Base-by-base conservation (phyloP, 805 yeast genomes). In the Torulaspora maleeae region DNA sequence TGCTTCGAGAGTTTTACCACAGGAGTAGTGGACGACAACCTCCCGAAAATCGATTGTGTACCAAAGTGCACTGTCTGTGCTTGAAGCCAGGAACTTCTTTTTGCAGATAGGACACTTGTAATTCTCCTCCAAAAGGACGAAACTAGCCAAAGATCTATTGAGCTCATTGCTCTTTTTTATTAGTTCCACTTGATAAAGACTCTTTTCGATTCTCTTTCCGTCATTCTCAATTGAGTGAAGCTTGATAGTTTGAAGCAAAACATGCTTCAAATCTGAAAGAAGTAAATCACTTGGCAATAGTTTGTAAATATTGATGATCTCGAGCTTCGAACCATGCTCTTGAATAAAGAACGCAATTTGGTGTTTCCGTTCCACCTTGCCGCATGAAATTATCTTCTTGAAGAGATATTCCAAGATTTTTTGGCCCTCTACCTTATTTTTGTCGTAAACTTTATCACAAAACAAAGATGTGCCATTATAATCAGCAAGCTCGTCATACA, bases 21-120 rank as follows among this genome's bases (percentile, higher is more conserved):
- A 64, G 30, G 52, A 51, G 22, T 53, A 56, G 40, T 64, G 67
- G 7, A 56, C 59, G 2, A 56, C 36, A 13, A 48, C 47, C 11
- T 52, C 42, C 24, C 47, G 54, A n/a, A 41, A 44, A 27, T 52
- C 48, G 16, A 46, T 38, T 15, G 50, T 43, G 27, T 54, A 51
- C 54, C 58, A 52, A 3, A 50, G 38, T 10, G 54, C 48, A 8
- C 50, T 46, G 32, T 59, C 63, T 7, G 58, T 51, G 2, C 50
- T 32, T 37, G 9, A 51, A 47, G 12, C 53, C 36, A 2, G 38
- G 33, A 60, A 50, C 2, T 40, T 27, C 53, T 79, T 80, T 17
- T 69, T 65, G 63, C 95, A 87, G 13, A 79, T 71, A 2, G 64
- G 55, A 59, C 95, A 87, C n/a, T 60, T 61, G 28, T 73, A 64